Percentiles rank a stretch among this genome's conserved stretches.
Conservation (phyloP, 345 rosid species). For the Lumnitzera littorea region DNA sequence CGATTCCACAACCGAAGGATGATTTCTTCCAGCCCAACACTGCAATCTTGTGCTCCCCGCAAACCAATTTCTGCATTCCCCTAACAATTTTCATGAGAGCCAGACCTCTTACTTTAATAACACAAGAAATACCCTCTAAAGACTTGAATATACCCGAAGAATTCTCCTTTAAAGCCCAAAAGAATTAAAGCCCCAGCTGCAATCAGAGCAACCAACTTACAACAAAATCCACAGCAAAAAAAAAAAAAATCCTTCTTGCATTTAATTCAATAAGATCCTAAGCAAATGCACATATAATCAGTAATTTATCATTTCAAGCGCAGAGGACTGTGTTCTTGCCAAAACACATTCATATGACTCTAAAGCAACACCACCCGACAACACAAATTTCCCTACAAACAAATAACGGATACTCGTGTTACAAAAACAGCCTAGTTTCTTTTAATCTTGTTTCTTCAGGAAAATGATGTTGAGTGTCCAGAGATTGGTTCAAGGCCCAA, state of each 20-base stretch:
- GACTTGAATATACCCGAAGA: constrained; percentile 32
- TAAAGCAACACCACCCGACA: too few relatives aligned
- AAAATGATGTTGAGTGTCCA: too few relatives aligned
- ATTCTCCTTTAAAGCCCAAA: constrained; percentile 35
- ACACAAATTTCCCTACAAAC: too few relatives aligned
- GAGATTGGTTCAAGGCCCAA: too few relatives aligned
- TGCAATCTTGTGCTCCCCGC: constrained; percentile 43
- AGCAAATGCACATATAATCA: neutral
- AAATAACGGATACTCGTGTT: too few relatives aligned
- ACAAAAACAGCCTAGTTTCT: too few relatives aligned
- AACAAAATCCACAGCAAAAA: constrained; percentile 18
- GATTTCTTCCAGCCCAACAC: constrained; percentile 65
- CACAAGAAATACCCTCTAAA: constrained; percentile 51
- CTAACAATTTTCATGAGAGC: constrained; percentile 94
- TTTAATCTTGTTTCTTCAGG: too few relatives aligned
- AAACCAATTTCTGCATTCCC: constrained; percentile 96
- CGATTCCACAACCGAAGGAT: constrained; percentile 77
- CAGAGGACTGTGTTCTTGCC: too few relatives aligned
- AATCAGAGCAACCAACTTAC: constrained; percentile 30
- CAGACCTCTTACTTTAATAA: constrained; percentile 51
- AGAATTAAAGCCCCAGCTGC: constrained; percentile 26
- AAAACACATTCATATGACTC: too few relatives aligned
- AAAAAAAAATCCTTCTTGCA: neutral
- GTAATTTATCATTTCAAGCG: too few relatives aligned
- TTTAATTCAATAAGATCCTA: neutral